Base-by-base conservation (phyloP, 192 early-diverging fungal species). In the Backusella luteola region DNA sequence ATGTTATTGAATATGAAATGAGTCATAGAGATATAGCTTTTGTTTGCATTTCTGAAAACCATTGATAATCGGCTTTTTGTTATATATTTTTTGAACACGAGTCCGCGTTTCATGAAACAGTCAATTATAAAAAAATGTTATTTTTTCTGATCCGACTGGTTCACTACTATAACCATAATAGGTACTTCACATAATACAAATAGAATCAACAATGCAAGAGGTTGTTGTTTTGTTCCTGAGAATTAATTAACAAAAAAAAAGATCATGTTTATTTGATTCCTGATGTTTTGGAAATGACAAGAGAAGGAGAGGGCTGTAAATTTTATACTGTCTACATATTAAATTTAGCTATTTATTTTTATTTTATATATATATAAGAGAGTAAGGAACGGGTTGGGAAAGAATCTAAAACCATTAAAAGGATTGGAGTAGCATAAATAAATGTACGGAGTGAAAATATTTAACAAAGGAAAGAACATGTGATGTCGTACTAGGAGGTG, bases 1-100 rank as follows among this genome's bases (percentile, higher is more conserved):
- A 63, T 63, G 56, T 29, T 63, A 63, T 63, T 63, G 46, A 49
- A 49, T 49, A 49, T n/a, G 15, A 63, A 63, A 63, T 63, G 56
- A 63, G 56, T 63, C 56, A 63, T 63, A 63, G 21, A 63, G 21
- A 12, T 26, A 63, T 63, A 63, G 9, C 53, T 12, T 59, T 59
- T 59, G 23, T 59, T 59, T 59, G 53, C 23, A 59, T 49, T 49
- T 49, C 53, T 59, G 53, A 59, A 59, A 23, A 26, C 21, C 17
- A 11, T 26, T 26, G 53, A 59, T 59, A 59, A 26, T 29, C 53
- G 2, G 8, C 3, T 23, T 21, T n/a, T 63, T 63, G 56, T 63
- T 29, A 21, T 63, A 29, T 63, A 11, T 29, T 63, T 26, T 63
- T 29, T 11, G 8, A 29, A 11, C 56, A 63, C 56, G 56, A 29